A percentile compares a stretch with the other conserved stretches of the same genome.
phyloP scores from a whole-genome alignment of 139 green algal species.

The Marvania coccoides region DNA sequence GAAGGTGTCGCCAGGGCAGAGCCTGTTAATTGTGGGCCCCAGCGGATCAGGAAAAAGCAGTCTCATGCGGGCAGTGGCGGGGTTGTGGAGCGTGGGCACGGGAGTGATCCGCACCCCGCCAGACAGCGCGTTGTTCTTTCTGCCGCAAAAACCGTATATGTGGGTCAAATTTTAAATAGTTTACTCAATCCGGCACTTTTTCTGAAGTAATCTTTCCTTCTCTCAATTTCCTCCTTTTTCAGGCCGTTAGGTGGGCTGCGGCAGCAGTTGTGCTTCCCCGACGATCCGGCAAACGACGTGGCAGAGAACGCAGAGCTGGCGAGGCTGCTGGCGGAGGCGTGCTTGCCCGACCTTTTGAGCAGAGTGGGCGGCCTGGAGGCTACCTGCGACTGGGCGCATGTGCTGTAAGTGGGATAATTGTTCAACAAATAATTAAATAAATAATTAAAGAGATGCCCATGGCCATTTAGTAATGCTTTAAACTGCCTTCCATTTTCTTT shows the following conservation, averaged over 20 bases:
- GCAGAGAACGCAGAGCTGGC: slow-evolving; percentile 22
- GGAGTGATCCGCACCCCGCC: slow-evolving; percentile 31
- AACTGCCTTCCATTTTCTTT: no score
- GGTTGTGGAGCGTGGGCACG: slow-evolving; percentile 33
- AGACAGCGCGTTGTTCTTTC: slow-evolving; percentile 58
- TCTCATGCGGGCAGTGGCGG: slow-evolving; percentile 52
- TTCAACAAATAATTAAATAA: no score
- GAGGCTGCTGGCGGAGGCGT: slow-evolving; percentile 35
- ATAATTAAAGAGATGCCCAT: no score
- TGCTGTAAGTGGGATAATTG: no score
- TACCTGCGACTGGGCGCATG: slow-evolving; percentile 57
- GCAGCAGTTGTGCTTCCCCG: slow-evolving; percentile 79
- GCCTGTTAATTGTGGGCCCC: slow-evolving; percentile 61
- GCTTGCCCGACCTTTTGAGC: slow-evolving; percentile 31
- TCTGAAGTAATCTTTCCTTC: neutral
- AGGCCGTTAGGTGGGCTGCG: slow-evolving; percentile 72
- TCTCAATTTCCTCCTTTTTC: slow-evolving; percentile 12
- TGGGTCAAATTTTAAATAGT: neutral
- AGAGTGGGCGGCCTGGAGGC: slow-evolving; percentile 57
- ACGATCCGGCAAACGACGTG: slow-evolving; percentile 3
- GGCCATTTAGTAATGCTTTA: no score
- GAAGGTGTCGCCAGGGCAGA: slow-evolving; percentile 30
- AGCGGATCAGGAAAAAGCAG: slow-evolving; percentile 61
- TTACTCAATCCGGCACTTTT: neutral
- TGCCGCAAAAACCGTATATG: slow-evolving; percentile 92